Evolutionary conservation across 163 green algal genomes (phyloP).

Genomic region (Chlorella variabilis): DNA sequence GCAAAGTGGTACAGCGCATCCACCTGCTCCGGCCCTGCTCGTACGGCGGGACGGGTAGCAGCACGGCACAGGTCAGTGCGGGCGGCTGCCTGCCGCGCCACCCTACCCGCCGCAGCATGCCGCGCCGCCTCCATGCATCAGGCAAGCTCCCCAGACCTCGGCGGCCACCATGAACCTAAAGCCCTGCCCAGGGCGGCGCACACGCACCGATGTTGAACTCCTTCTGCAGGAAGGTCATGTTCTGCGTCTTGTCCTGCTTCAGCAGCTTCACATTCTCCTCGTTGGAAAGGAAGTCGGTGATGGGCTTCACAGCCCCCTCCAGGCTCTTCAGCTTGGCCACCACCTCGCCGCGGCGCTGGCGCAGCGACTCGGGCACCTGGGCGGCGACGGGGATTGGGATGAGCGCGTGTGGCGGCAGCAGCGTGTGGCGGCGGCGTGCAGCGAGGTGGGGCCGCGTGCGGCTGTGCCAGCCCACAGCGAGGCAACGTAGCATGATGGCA

Average conservation of each 20-base stretch:
- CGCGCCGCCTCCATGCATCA: too few species aligned
- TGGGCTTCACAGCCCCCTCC: slow-evolving; percentile 85
- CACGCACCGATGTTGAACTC: slow-evolving; percentile 85
- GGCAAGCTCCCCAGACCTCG: too few species aligned
- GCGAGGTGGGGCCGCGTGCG: too few species aligned
- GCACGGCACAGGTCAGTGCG: background rate
- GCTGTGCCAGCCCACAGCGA: too few species aligned
- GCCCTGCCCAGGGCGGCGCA: too few species aligned
- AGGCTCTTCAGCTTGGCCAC: slow-evolving; percentile 73
- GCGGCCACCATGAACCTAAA: too few species aligned
- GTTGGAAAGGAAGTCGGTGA: slow-evolving; percentile 94
- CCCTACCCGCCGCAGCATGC: too few species aligned
- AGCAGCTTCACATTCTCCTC: slow-evolving; percentile 90
- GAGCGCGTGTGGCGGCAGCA: background rate
- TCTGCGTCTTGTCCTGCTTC: slow-evolving; percentile 91
- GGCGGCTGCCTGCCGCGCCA: too few species aligned
- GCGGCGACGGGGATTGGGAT: too few species aligned
- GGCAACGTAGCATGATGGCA: too few species aligned
- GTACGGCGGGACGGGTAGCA: background rate
- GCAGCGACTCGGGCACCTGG: slow-evolving; percentile 79
- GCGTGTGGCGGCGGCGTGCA: too few species aligned
- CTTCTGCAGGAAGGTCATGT: slow-evolving; percentile 92
- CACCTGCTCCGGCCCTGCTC: slow-evolving; percentile 79
- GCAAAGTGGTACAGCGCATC: slow-evolving; percentile 97
- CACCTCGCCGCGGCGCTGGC: slow-evolving; percentile 73